Evolutionary conservation across 2,329 filamentous ascomycete species (phyloP), one percentile per base, ranked within the genome.

Genomic region (Cytospora paraplurivora): DNA sequence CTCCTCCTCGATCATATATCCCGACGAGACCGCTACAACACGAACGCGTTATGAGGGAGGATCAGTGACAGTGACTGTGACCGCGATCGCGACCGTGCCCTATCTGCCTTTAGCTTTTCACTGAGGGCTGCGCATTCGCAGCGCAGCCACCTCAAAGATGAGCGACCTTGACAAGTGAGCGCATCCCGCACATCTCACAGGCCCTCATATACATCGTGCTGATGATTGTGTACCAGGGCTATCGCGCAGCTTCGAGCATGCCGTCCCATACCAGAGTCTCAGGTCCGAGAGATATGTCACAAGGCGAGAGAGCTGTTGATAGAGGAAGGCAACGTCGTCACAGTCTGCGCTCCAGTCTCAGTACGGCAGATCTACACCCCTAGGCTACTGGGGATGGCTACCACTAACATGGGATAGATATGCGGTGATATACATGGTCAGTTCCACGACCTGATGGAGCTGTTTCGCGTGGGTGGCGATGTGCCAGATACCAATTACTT

Each of bases 361-460:
- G 90, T 93, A 86, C 62, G 83, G 63, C 12, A 59, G 19, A 50
- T 13, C 27, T 13, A 19, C 38, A 32, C 58, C 52, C 41, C 35
- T 34, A 15, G 19, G 13, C 10, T 12, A 53, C 13, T 8, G 27
- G 21, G 47, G 17, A 58, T 19, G 12, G n/a, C 19, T 21, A 27
- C 8, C 7, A 7, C 47, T 54, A 34, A 73, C 52, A 7, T 35
- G 21, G 27, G 27, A 19, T 63, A 91, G 87, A 96, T 97, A 84
- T 97, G 94, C 73, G 94, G 94, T 71, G 94, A 97, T 74, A 97
- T 98, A 63, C 94, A 98, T 74, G 93, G 93, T 69, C 93, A 97
- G 76, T 97, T 97, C 73, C 93, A 97, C 73, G 93, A 97, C 74
- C 78, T 97, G 71, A 97, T 97, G 94, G 94, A 97, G 77, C 86